Evolutionary conservation across 2,329 filamentous ascomycete species (phyloP).

Genomic region (Fusarium multiceps): DNA sequence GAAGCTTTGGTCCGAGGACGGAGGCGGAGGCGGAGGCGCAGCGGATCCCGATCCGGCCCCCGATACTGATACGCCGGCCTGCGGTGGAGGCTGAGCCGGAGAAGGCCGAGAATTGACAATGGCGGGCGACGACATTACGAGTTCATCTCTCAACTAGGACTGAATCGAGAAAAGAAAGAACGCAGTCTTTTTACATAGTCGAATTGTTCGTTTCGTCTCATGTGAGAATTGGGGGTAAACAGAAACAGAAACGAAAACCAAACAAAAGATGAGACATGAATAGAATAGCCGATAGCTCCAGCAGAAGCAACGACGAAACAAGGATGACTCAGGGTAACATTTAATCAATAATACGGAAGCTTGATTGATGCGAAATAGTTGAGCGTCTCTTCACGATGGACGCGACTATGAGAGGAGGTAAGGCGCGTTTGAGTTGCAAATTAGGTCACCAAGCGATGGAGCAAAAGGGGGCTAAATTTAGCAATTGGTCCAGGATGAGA

Average conservation of each 20-base stretch:
- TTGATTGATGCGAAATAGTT: background rate
- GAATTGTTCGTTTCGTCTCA: conserved; percentile 22
- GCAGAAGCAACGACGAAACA: conserved; percentile 16
- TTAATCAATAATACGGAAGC: conserved; percentile 6
- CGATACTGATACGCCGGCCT: conserved; percentile 34
- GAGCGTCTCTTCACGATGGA: background rate
- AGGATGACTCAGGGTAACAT: background rate
- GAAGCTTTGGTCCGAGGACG: conserved; percentile 33
- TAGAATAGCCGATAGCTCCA: conserved; percentile 6
- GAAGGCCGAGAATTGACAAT: conserved; percentile 22
- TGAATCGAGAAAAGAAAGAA: background rate
- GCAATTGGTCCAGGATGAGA: conserved; percentile 34
- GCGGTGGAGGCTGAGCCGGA: conserved; percentile 34
- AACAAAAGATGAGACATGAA: conserved; percentile 37
- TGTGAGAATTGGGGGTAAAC: conserved; percentile 14
- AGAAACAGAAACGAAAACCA: conserved; percentile 8
- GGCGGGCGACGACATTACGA: conserved; percentile 37
- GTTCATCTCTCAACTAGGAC: conserved; percentile 37
- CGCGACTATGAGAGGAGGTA: conserved; percentile 1
- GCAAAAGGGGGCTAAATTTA: conserved; percentile 46
- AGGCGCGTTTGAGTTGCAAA: conserved; percentile 37
- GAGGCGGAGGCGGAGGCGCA: conserved; percentile 31
- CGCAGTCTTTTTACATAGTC: conserved; percentile 25
- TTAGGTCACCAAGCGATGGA: conserved; percentile 42
- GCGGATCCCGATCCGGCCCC: conserved; percentile 33